These are phyloP conservation scores for Gossypium turneri DNA, from an alignment of 345 rosid species.

Conservation along the genomic window DNA sequence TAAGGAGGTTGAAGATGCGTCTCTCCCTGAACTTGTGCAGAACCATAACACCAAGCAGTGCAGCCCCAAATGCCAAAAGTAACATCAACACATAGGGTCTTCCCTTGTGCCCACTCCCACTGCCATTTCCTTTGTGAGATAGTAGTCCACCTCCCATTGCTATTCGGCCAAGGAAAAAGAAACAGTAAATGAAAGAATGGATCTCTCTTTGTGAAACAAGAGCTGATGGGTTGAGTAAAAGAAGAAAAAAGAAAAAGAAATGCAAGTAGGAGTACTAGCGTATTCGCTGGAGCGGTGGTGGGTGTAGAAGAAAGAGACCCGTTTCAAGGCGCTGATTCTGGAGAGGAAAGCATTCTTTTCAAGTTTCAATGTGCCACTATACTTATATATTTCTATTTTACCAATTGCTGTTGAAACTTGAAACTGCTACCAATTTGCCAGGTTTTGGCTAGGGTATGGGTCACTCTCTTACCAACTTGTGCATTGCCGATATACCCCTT, in stretches of 20 bases:
- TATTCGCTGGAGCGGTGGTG: background rate
- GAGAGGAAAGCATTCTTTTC: background rate
- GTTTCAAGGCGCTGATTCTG: slow-evolving; percentile 36
- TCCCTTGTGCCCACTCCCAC: slow-evolving; percentile 33
- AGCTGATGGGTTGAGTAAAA: background rate
- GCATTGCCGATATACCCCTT: background rate
- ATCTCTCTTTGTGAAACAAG: background rate
- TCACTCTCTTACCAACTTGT: background rate
- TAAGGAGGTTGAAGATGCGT: slow-evolving; percentile 45
- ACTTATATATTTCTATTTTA: background rate
- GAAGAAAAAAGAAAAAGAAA: background rate
- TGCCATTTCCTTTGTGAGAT: slow-evolving; percentile 26
- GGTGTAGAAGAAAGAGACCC: slow-evolving; percentile 17
- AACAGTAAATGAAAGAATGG: background rate
- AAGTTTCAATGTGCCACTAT: background rate
- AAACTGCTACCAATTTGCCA: background rate
- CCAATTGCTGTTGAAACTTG: background rate
- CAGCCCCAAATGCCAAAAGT: slow-evolving; percentile 54
- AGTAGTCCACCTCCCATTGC: slow-evolving; percentile 27
- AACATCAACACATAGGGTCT: slow-evolving; percentile 41
- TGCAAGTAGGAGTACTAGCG: background rate
- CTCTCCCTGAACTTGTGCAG: slow-evolving; percentile 55
- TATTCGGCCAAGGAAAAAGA: slow-evolving; percentile 10
- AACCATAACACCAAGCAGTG: slow-evolving; percentile 48
- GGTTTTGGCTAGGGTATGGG: background rate